Evolutionary conservation across 257 asterid genomes (phyloP).

Genomic region (Orobanche coerulescens): DNA sequence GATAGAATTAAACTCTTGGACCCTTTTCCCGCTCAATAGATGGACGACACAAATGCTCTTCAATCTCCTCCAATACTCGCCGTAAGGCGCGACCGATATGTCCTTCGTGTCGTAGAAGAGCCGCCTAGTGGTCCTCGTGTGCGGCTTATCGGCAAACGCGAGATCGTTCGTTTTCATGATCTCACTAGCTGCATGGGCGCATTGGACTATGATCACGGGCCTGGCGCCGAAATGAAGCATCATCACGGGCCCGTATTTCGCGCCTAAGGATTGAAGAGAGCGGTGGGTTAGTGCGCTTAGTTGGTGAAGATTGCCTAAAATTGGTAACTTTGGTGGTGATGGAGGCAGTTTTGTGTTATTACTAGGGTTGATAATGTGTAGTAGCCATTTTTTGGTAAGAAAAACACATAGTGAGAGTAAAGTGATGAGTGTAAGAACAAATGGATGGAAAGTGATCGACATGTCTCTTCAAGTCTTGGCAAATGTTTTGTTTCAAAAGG

Average conservation of each 20-base stretch:
- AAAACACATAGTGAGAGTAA: slow-evolving; percentile 11
- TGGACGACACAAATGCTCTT: slow-evolving; percentile 36
- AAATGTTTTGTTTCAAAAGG: not conserved
- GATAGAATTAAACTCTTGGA: slow-evolving; percentile 25
- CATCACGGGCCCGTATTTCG: slow-evolving; percentile 41
- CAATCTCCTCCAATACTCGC: slow-evolving; percentile 45
- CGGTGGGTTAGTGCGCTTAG: slow-evolving; percentile 31
- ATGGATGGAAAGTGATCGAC: not conserved
- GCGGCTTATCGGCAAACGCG: slow-evolving; percentile 35
- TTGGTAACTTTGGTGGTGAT: slow-evolving; percentile 45
- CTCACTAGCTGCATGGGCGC: slow-evolving; percentile 40
- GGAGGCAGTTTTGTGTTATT: slow-evolving; percentile 29
- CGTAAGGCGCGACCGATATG: slow-evolving; percentile 32
- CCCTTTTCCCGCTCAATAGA: slow-evolving; percentile 41
- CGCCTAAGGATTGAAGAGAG: slow-evolving; percentile 31
- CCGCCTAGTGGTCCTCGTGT: slow-evolving; percentile 1
- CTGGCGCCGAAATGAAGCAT: slow-evolving; percentile 39
- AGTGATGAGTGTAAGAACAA: not conserved
- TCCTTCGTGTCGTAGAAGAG: slow-evolving; percentile 29
- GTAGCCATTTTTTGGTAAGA: slow-evolving; percentile 19
- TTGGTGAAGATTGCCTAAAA: slow-evolving; percentile 55
- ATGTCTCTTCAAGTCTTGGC: no score
- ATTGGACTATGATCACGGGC: slow-evolving; percentile 40
- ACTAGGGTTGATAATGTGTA: not conserved
- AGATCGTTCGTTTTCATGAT: slow-evolving; percentile 51